These are phyloP conservation scores for Heterobasidion annosum DNA, from an alignment of 1,284 basidiomycete genomes.

Conservation along the genomic window DNA sequence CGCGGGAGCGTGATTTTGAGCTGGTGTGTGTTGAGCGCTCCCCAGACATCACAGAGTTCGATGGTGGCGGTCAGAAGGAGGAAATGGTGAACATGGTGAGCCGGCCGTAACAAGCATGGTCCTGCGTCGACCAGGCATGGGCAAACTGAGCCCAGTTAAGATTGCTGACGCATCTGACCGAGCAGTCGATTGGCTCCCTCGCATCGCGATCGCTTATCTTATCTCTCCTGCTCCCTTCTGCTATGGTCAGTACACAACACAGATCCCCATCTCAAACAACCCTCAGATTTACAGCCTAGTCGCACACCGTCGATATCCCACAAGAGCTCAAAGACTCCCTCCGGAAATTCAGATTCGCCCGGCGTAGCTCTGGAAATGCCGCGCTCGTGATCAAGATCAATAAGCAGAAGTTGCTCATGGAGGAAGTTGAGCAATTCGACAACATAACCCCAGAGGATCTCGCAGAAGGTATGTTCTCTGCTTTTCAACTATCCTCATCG, in stretches of 20 bases:
- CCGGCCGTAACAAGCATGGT: not conserved
- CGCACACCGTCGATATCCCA: slow-evolving; percentile 79
- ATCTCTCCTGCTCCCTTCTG: slow-evolving; percentile 2
- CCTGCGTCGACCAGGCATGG: too few relatives aligned
- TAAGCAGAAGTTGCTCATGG: slow-evolving; percentile 71
- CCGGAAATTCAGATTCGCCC: slow-evolving; percentile 77
- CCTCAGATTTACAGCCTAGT: slow-evolving; percentile 25
- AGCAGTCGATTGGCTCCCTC: not conserved
- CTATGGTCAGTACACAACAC: slow-evolving; percentile 15
- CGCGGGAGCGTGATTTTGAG: slow-evolving; percentile 11
- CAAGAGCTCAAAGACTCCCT: slow-evolving; percentile 66
- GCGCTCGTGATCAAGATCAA: slow-evolving; percentile 85
- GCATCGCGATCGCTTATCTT: slow-evolving; percentile 1
- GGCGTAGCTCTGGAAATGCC: slow-evolving; percentile 57
- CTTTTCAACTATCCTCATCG: not conserved
- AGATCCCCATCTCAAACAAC: not conserved
- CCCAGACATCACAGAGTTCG: not conserved
- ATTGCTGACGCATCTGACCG: not conserved
- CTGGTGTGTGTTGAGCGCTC: not conserved
- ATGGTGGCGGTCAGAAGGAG: not conserved
- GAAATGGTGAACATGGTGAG: not conserved
- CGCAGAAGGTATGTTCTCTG: slow-evolving; percentile 55
- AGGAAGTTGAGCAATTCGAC: slow-evolving; percentile 75
- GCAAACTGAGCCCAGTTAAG: too few relatives aligned
- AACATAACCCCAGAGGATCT: slow-evolving; percentile 74